Evolutionary conservation across 371 early-diverging fungal species (phyloP).

Genomic region (Mortierella sp.): DNA sequence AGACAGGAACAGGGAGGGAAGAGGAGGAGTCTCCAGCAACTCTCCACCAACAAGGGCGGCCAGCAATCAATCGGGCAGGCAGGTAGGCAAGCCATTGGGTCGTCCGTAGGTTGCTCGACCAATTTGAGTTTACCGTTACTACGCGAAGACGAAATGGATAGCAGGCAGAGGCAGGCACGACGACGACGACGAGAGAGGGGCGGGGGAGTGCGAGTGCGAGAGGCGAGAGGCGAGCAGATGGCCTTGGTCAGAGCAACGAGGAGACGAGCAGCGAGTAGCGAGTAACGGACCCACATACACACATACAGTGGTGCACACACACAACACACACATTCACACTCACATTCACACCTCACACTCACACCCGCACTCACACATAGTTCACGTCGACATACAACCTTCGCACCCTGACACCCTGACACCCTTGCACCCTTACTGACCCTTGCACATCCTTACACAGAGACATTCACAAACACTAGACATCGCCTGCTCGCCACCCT

Average conservation of each 20-base stretch:
- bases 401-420: not conserved
- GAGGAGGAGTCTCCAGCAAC: not conserved
- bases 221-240: not conserved
- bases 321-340: not conserved
- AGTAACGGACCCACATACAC: not conserved
- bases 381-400: not conserved
- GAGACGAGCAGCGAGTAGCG: not conserved
- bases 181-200: not conserved
- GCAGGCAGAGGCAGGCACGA: constrained; percentile 8
- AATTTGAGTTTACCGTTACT: constrained; percentile 21
- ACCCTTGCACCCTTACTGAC: not conserved
- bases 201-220: not conserved
- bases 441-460: not conserved
- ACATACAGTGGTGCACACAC: no score
- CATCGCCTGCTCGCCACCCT: not conserved
- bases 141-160: constrained; percentile 3
- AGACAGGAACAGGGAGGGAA: not conserved
- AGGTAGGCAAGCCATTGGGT: not conserved
- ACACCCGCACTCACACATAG: not conserved
- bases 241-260: not conserved
- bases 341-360: not conserved
- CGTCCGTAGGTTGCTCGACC: not conserved
- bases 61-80: not conserved
- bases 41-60: not conserved
- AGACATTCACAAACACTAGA: constrained; percentile 1